Evolutionary conservation across 1,284 basidiomycete genomes (phyloP), one percentile per base, ranked within the genome.

Genomic region (Coriolopsis trogii): DNA sequence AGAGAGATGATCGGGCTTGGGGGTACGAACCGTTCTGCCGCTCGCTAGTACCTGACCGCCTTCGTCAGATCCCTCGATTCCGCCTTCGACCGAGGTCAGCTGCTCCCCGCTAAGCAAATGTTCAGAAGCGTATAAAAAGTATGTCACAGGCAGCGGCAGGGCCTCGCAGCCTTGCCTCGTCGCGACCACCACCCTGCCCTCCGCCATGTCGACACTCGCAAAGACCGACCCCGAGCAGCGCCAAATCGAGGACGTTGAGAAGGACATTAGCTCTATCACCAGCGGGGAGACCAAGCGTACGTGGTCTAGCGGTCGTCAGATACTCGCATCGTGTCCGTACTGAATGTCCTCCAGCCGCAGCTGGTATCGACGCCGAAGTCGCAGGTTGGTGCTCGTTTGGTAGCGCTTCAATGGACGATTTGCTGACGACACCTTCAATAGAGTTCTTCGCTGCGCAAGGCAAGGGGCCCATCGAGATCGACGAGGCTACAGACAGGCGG

Each of bases 351-450:
- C 10, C 23, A 50, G 64, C 56, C 23, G 51, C 60, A n/a, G 58
- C 60, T 38, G 77, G 76, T 23, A 78, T 79, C 46, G 77, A 80
- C 54, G 66, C 74, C 18, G 78, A 80, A 63, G 73, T 80, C 10
- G 76, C 50, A 23, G 49, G 41, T 44, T n/a, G 24, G 48, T 9
- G 16, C 7, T n/a, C n/a, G n/a, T n/a, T n/a, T n/a, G n/a, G n/a
- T n/a, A n/a, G n/a, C n/a, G n/a, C n/a, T n/a, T n/a, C n/a, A n/a
- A n/a, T n/a, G n/a, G n/a, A n/a, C n/a, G n/a, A n/a, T n/a, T n/a
- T n/a, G n/a, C n/a, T n/a, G n/a, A n/a, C n/a, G n/a, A n/a, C n/a
- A n/a, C n/a, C 29, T 6, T 21, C 25, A 16, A n/a, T 74, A 2
- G 65, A 75, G 20, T 79, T 80, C 61, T 76, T 78, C 49, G 73